These are phyloP conservation scores for Corymbia maculata DNA, from an alignment of 345 rosid species.

Conservation along the genomic window DNA sequence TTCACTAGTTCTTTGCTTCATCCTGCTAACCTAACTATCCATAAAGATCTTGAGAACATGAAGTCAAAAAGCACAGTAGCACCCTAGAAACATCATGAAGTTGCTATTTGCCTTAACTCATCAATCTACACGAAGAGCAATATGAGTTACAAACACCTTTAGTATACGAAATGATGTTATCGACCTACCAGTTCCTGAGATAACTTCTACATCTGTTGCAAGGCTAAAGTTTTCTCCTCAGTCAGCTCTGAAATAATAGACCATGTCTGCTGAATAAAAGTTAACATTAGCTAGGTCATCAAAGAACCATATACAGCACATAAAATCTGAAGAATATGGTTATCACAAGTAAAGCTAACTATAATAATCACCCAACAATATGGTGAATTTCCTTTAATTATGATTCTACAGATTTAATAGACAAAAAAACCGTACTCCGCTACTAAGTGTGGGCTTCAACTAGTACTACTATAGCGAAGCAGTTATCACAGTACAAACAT, in stretches of 20 bases:
- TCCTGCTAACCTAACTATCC: background rate
- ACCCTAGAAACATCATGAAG: background rate
- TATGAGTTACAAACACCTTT: background rate
- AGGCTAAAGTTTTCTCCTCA: constrained; percentile 60
- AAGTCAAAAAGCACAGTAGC: background rate
- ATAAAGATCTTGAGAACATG: background rate
- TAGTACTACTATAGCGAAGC: background rate
- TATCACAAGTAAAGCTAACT: background rate
- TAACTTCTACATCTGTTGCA: constrained; percentile 52
- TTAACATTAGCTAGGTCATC: background rate
- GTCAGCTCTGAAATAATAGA: constrained; percentile 64
- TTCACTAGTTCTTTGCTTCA: background rate
- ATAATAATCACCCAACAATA: background rate
- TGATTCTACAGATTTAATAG: background rate
- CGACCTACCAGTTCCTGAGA: constrained; percentile 57
- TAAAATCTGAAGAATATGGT: background rate
- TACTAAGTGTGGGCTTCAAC: background rate
- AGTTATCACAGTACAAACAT: background rate
- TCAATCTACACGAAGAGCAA: background rate
- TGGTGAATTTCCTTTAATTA: background rate
- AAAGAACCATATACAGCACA: background rate
- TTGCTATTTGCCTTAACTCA: background rate
- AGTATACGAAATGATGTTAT: background rate
- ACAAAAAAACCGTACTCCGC: background rate
- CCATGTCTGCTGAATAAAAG: constrained; percentile 45